Conservation (phyloP, 2,329 filamentous ascomycete genomes). For the Fusarium siculi region DNA sequence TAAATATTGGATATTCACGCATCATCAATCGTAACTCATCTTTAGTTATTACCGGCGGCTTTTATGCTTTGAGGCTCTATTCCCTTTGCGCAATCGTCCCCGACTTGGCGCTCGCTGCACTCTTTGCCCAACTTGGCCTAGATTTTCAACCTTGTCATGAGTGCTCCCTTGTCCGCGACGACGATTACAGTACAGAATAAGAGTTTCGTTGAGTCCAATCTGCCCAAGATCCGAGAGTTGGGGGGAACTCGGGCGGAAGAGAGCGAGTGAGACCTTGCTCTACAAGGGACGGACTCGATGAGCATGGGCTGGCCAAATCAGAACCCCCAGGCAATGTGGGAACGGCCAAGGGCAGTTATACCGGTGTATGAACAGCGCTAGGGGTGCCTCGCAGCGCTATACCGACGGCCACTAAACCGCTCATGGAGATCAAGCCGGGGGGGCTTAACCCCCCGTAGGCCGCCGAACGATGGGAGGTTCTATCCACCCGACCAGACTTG, state of each 20-base stretch:
- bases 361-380: constrained; percentile 26
- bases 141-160: constrained; percentile 32
- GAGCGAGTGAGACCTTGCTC: constrained; percentile 22
- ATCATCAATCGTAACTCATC: constrained; percentile 32
- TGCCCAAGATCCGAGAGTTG: constrained; percentile 16
- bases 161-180: constrained; percentile 1
- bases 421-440: constrained; percentile 31
- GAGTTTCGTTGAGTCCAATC: constrained; percentile 9
- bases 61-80: constrained; percentile 32
- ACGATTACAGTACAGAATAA: constrained; percentile 14
- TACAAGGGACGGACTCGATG: constrained; percentile 10
- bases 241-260: constrained; percentile 20
- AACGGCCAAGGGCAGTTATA: constrained; percentile 33
- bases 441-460: constrained; percentile 10
- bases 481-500: constrained; percentile 6
- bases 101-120: constrained; percentile 36
- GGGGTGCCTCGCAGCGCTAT: constrained; percentile 29
- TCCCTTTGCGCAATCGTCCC: constrained; percentile 36
- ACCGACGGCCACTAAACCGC: constrained; percentile 35
- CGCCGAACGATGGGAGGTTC: constrained; percentile 23
- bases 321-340: constrained; percentile 23
- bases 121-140: constrained; percentile 30
- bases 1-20: constrained; percentile 30
- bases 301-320: constrained; percentile 28
- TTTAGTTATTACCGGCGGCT: constrained; percentile 24